phyloP scores from a whole-genome alignment of 1,284 basidiomycete genomes.

The Inonotus obliquus region DNA sequence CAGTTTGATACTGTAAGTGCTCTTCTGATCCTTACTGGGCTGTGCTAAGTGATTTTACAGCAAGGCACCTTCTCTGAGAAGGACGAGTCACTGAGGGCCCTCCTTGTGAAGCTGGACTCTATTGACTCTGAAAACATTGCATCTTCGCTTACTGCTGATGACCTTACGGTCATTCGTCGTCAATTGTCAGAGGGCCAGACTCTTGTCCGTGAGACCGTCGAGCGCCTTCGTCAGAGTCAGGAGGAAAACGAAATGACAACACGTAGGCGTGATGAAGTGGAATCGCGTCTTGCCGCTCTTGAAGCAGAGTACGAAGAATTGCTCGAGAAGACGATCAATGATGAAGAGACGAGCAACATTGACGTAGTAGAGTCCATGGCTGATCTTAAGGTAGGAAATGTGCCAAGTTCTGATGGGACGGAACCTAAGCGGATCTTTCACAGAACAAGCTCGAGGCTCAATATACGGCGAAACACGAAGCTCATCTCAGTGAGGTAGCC shows the following conservation, averaged over 20 bases:
- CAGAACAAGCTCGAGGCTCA: conserved; percentile 93
- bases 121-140: conserved; percentile 57
- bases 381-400: conserved; percentile 77
- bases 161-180: conserved; percentile 75
- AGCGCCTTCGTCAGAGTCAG: conserved; percentile 83
- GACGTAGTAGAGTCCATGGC: conserved; percentile 79
- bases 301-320: conserved; percentile 97
- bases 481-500: conserved; percentile 80
- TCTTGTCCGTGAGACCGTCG: conserved; percentile 83
- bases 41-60: conserved; percentile 32
- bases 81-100: conserved; percentile 84
- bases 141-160: conserved; percentile 65
- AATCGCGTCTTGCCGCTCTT: conserved; percentile 74
- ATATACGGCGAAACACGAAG: conserved; percentile 88
- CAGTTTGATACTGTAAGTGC: conserved; percentile 87
- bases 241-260: conserved; percentile 89
- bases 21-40: conserved; percentile 9
- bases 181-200: conserved; percentile 89
- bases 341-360: conserved; percentile 76
- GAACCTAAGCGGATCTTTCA: conserved; percentile 17
- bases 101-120: conserved; percentile 79
- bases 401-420: conserved; percentile 11
- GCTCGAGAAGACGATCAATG: conserved; percentile 82
- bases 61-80: conserved; percentile 90
- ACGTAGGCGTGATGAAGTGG: conserved; percentile 84